Evolutionary conservation across 2,329 filamentous ascomycete genomes (phyloP), one percentile per base, ranked within the genome.

Genomic region (Alternaria brassicae): DNA sequence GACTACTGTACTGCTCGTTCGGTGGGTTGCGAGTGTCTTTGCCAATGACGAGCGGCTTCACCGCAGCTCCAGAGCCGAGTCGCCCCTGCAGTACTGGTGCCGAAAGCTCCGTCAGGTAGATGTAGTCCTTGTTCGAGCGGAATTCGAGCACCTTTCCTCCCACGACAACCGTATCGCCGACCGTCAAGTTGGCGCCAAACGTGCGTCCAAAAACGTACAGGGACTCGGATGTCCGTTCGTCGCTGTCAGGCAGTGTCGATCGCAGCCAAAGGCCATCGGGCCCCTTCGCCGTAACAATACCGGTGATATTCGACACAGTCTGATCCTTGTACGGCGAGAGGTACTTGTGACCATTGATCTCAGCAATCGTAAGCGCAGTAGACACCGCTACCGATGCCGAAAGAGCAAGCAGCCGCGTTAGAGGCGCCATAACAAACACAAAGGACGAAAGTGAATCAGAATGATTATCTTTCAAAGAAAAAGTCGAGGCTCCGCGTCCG

Each of bases 331-430:
- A 85, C 0, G 87, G 83, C 15, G 89, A 91, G 47, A 90, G 74
- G 75, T 85, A 91, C 21, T 77, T 82, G 69, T 86, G 82, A 65
- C 89, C 88, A 66, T 90, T 91, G 81, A 91, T 90, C 34, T 91
- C 89, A 68, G 88, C 66, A 44, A 71, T 66, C n/a, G 74, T 73
- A 4, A 68, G 61, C 7, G 69, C 69, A 15, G 61, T 64, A 2
- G 64, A 62, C 15, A 63, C 50, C 28, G 61, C 65, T 28, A 64
- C 44, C 10, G 61, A 65, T 21, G 67, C 62, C 40, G 65, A 64
- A 23, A 70, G 44, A 37, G 66, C 62, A 17, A 69, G 48, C 50
- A 70, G 45, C 36, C 59, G 60, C 19, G 61, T 53, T 9, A 70
- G 12, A n/a, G 59, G 37, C 41, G 58, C 58, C 67, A 68, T 69